These are phyloP conservation scores for Ogataea hybrid DNA, from an alignment of 1,139 yeast genomes.

Conservation along the genomic window DNA sequence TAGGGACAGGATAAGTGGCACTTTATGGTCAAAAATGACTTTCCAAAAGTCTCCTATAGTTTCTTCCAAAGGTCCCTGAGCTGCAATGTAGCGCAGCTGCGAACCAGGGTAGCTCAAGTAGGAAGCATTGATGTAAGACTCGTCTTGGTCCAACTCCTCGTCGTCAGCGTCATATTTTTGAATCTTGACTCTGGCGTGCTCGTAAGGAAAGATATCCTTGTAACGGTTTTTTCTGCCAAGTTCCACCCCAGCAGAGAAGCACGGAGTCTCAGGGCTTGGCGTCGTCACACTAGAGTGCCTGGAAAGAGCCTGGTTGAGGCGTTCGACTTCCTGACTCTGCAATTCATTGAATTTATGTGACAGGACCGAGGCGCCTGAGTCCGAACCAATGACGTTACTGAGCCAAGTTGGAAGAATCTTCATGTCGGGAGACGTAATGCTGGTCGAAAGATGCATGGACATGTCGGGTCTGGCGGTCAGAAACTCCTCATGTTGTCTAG, in stretches of 20 bases:
- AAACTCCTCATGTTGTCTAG: constrained; percentile 42
- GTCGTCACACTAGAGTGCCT: constrained; percentile 14
- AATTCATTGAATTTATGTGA: constrained; percentile 33
- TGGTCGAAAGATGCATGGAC: constrained; percentile 29
- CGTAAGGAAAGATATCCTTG: constrained; percentile 53
- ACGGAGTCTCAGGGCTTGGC: constrained; percentile 26
- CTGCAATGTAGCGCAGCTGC: constrained; percentile 44
- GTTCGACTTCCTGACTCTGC: constrained; percentile 36
- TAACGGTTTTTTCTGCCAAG: constrained; percentile 55
- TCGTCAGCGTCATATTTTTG: constrained; percentile 21
- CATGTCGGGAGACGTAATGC: constrained; percentile 22
- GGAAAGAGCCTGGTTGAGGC: constrained; percentile 35
- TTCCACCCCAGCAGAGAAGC: constrained; percentile 45
- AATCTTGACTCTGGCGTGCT: constrained; percentile 52
- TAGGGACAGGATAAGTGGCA: constrained; percentile 45
- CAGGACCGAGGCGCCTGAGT: constrained; percentile 30
- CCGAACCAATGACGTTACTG: constrained; percentile 30
- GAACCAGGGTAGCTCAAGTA: constrained; percentile 33
- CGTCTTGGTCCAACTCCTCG: constrained; percentile 22
- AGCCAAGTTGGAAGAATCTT: constrained; percentile 39
- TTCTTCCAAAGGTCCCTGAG: constrained; percentile 54
- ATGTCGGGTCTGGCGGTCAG: constrained; percentile 28
- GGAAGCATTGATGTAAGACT: constrained; percentile 39
- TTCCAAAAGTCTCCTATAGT: constrained; percentile 62
- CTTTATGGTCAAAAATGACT: constrained; percentile 41